Conservation (phyloP, 129 eudicot species). For the Tagetes erecta region DNA sequence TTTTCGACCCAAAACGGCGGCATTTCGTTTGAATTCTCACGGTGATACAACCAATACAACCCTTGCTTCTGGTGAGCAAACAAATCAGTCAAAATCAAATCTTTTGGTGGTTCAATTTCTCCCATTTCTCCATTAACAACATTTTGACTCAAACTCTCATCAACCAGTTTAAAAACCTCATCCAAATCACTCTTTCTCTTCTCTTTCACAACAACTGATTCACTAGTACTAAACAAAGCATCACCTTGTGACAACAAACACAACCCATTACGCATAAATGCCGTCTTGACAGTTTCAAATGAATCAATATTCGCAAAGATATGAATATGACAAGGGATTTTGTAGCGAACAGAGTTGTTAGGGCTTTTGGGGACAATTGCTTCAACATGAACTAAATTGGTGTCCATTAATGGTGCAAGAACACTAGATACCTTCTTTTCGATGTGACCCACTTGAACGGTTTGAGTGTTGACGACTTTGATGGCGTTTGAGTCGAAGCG, state of each 20-base stretch:
- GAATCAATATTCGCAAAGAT: slow-evolving; percentile 57
- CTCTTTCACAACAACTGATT: slow-evolving; percentile 58
- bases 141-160: slow-evolving; percentile 44
- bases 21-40: slow-evolving; percentile 64
- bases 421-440: slow-evolving; percentile 64
- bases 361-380: slow-evolving; percentile 69
- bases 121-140: slow-evolving; percentile 44
- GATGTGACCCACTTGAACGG: slow-evolving; percentile 66
- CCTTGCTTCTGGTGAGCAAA: slow-evolving; percentile 82
- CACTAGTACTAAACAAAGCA: slow-evolving; percentile 47
- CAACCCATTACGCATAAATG: slow-evolving; percentile 48
- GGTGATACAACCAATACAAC: slow-evolving; percentile 65
- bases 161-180: slow-evolving; percentile 72
- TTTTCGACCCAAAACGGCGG: slow-evolving; percentile 85
- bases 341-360: slow-evolving; percentile 22
- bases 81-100: slow-evolving; percentile 52
- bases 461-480: slow-evolving; percentile 55
- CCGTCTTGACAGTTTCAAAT: slow-evolving; percentile 41
- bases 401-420: slow-evolving; percentile 63
- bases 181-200: slow-evolving; percentile 43
- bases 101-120: slow-evolving; percentile 64
- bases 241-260: slow-evolving; percentile 41
- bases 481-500: slow-evolving; percentile 64
- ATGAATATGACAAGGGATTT: slow-evolving; percentile 73
- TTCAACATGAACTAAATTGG: slow-evolving; percentile 40